Evolutionary conservation across 345 rosid genomes (phyloP).

Genomic region (Pistacia atlantica): DNA sequence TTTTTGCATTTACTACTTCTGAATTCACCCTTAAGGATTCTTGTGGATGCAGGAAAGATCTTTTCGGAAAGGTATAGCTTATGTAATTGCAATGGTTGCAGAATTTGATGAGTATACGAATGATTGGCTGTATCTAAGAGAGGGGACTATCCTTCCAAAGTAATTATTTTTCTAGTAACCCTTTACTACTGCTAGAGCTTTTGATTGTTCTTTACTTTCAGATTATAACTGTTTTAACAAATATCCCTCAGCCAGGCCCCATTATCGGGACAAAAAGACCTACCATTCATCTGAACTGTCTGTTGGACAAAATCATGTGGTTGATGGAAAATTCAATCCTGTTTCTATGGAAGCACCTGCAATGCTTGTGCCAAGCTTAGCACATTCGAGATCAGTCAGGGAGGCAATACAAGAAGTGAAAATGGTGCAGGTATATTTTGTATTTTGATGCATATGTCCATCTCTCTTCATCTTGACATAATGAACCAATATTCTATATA

Average conservation of each 20-base stretch:
- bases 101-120: constrained; percentile 91
- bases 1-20: background rate
- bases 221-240: constrained; percentile 26
- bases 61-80: constrained; percentile 68
- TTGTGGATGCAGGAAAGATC: constrained; percentile 70
- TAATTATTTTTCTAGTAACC: constrained; percentile 31
- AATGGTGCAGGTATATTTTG: constrained; percentile 73
- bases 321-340: constrained; percentile 34
- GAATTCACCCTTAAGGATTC: constrained; percentile 4
- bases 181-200: background rate
- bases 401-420: constrained; percentile 78
- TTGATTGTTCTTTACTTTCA: constrained; percentile 6
- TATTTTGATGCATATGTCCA: background rate
- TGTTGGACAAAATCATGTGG: constrained; percentile 38
- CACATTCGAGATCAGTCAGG: constrained; percentile 70
- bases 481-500: background rate
- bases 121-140: constrained; percentile 83
- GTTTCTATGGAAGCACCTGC: constrained; percentile 57
- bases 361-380: constrained; percentile 73
- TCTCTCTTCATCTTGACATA: background rate
- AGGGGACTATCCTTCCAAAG: constrained; percentile 87
- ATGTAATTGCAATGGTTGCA: constrained; percentile 86
- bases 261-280: constrained; percentile 53
- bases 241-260: constrained; percentile 62
- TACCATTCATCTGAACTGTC: constrained; percentile 54